Base-by-base conservation (phyloP, 2,329 filamentous ascomycete genomes). In the Clonostachys rhizophaga region DNA sequence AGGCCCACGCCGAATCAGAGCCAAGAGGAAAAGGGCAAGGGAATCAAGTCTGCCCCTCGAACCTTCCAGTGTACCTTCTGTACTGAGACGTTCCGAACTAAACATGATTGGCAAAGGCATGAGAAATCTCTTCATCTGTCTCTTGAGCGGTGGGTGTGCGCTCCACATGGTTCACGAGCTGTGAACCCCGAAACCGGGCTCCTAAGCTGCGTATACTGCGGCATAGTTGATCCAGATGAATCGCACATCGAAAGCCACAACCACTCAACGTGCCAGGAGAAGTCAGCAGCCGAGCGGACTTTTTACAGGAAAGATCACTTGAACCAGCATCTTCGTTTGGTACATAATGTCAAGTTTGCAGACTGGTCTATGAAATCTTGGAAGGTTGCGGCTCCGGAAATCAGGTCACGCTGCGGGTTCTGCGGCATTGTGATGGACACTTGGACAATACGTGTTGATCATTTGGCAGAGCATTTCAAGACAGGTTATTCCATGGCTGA, bases 91-190 rank as follows among this genome's bases (percentile, higher is more conserved):
- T 86, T 85, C 63, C 71, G 81, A 53, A 84, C 81, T 5, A 86
- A 86, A 59, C 80, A 86, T 55, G 82, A 86, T 62, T 86, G 82
- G 82, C 81, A 84, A 56, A 71, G 85, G 49, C 85, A 89, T 59
- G 85, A 89, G 57, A 85, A 85, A 54, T 83, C 81, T 44, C 69
- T 83, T 52, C 85, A 79, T 60, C 65, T 79, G 55, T 88, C 79
- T 7, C 77, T 86, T 1, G 82, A 81, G 66, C 74, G 74, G 48
- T 89, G 76, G 86, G 79, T 83, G 50, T 88, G 78, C 58, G 75
- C 76, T 5, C 81, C 80, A 41, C 72, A 79, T 41, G 81, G 81
- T 1, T 67, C 78, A 14, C 71, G 66, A 6, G 74, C 75, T 5
- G 62, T 83, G 35, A 78, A 84, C 48, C 74, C 80, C 3, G 76